Conservation (phyloP, 495 filamentous ascomycete species). For the Penicillium fimorum region DNA sequence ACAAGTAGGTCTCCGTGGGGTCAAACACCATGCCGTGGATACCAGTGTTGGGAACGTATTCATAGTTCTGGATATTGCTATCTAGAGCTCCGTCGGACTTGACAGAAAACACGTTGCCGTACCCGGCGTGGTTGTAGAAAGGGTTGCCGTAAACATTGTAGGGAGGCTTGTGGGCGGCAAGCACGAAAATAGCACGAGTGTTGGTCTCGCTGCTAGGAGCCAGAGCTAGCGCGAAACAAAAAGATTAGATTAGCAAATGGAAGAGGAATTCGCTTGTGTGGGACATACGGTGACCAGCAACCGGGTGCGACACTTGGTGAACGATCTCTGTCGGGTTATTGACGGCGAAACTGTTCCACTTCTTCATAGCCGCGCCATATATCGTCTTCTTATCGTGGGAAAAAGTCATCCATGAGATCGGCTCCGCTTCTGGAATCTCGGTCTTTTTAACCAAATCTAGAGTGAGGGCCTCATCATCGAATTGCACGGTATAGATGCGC, state of each 20-base stretch:
- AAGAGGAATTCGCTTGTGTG: not conserved
- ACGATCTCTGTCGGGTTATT: constrained; percentile 74
- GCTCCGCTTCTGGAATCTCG: constrained; percentile 73
- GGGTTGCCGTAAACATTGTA: constrained; percentile 82
- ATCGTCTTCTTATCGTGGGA: constrained; percentile 80
- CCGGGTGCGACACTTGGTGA: constrained; percentile 69
- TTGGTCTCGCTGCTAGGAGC: constrained; percentile 68
- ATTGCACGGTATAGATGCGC: constrained; percentile 79
- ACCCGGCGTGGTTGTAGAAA: constrained; percentile 81
- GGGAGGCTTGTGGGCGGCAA: constrained; percentile 71
- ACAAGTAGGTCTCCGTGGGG: constrained; percentile 77
- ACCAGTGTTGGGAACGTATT: constrained; percentile 68
- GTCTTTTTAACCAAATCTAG: constrained; percentile 74
- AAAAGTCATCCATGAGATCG: constrained; percentile 89
- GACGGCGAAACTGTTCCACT: constrained; percentile 78
- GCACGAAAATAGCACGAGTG: constrained; percentile 82
- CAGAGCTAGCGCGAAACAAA: constrained; percentile 46
- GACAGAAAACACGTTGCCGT: constrained; percentile 74
- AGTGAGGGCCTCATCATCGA: constrained; percentile 73
- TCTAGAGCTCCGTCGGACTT: constrained; percentile 59
- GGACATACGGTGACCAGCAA: constrained; percentile 59
- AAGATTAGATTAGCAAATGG: not conserved
- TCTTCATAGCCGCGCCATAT: constrained; percentile 86
- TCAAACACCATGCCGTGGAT: constrained; percentile 92
- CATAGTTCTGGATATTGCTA: constrained; percentile 74